These are phyloP conservation scores for Trichoderma sp. DNA, from an alignment of 2,329 filamentous ascomycete species.

Conservation along the genomic window DNA sequence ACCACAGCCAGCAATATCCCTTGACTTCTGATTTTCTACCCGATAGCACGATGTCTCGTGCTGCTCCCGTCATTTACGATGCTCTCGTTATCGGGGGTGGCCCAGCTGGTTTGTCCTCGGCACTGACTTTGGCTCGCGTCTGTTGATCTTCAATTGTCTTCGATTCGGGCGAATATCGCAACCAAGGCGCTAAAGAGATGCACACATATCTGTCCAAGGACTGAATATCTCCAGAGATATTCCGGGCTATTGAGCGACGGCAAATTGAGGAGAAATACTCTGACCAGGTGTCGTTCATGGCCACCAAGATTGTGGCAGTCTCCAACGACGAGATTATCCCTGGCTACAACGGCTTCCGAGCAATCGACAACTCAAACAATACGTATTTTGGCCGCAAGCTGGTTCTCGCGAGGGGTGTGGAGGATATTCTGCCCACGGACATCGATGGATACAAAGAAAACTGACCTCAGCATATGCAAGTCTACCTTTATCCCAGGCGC, in stretches of 20 bases:
- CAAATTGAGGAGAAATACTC: constrained; percentile 37
- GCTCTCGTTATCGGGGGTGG: constrained; percentile 50
- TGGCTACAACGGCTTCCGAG: constrained; percentile 33
- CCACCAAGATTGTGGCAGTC: constrained; percentile 22
- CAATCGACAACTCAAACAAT: constrained; percentile 40
- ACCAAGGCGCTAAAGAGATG: constrained; percentile 46
- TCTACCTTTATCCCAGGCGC: background rate
- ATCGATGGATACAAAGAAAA: constrained; percentile 51
- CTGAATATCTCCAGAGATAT: constrained; percentile 35
- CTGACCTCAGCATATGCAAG: constrained; percentile 35
- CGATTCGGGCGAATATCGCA: constrained; percentile 50
- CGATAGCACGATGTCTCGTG: background rate
- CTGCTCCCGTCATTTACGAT: constrained; percentile 27
- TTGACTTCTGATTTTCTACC: background rate
- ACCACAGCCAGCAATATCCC: background rate
- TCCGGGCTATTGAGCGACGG: constrained; percentile 33
- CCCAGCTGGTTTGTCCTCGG: constrained; percentile 48
- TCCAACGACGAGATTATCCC: constrained; percentile 25
- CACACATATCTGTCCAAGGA: constrained; percentile 44
- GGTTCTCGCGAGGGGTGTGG: constrained; percentile 52
- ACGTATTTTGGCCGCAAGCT: constrained; percentile 50
- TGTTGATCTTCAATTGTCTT: constrained; percentile 46
- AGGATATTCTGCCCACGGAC: constrained; percentile 44
- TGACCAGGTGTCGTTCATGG: constrained; percentile 28
- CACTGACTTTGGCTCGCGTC: constrained; percentile 48